Evolutionary conservation across 495 filamentous ascomycete species (phyloP), one percentile per base, ranked within the genome.

Genomic region (Hypoxylon fragiforme): DNA sequence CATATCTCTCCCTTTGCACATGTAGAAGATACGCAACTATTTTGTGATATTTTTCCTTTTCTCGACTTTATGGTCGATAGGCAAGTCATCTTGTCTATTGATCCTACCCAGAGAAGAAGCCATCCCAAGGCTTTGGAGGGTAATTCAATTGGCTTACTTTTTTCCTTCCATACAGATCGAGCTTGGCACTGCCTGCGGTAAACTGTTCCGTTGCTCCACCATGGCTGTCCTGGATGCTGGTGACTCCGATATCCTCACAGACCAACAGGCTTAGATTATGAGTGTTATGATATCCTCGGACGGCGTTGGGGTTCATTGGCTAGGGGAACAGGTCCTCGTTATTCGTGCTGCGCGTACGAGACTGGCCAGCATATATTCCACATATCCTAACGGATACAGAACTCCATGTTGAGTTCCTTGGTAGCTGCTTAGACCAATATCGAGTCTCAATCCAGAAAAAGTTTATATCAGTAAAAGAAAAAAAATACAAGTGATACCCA

Each of bases 201-300:
- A 95, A 76, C 85, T 95, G 62, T 88, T 87, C 82, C 76, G 85
- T 50, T 96, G 91, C 82, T 88, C 86, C 44, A 95, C 91, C 69
- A 95, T 97, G 90, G 85, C 91, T 54, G 85, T 97, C 72, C 76
- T 97, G 35, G 92, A 97, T 77, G 91, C 90, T 74, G 94, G 94
- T 87, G 94, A 97, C 84, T 94, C 89, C 47, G 92, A 98, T 78
- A 97, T 97, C 74, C 81, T 98, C 64, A 82, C 74, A 76, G 82
- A 86, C 65, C 78, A 80, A 68, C 73, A 81, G 62, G 73, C 80
- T 64, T 88, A 86, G 67, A 50, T 47, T 14, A 50, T 49, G 63
- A 42, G 31, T 54, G 44, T 57, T 18, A 47, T 58, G 18, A n/a
- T 47, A 65, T 63, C 39, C 38, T 36, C 50, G 50, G 38, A 68